A percentile compares a stretch with the other conserved stretches of the same genome.
These are phyloP conservation scores for Capronia coronata DNA, from an alignment of 2,329 filamentous ascomycete species.

Conservation along the genomic window DNA sequence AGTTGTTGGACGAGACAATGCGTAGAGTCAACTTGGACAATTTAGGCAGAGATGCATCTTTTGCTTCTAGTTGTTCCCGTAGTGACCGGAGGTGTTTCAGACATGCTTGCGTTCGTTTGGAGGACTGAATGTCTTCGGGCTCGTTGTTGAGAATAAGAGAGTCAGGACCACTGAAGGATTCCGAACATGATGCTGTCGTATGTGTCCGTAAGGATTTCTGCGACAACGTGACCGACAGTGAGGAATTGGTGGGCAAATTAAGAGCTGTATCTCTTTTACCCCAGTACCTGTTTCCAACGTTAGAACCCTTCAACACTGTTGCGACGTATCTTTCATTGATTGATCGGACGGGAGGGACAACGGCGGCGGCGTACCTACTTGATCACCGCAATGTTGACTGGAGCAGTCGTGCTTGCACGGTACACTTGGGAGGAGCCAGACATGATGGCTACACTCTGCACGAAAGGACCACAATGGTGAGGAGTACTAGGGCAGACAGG, in stretches of 20 bases:
- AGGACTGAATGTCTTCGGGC: conserved; percentile 69
- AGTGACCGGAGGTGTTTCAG: conserved; percentile 76
- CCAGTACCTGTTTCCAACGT: conserved; percentile 63
- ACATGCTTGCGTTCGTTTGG: conserved; percentile 88
- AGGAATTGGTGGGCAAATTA: conserved; percentile 97
- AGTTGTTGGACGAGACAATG: conserved; percentile 96
- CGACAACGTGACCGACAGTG: conserved; percentile 90
- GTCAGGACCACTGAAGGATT: conserved; percentile 58
- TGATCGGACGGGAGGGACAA: conserved; percentile 3
- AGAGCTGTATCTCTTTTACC: conserved; percentile 90
- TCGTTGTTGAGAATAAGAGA: conserved; percentile 78
- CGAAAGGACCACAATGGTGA: conserved; percentile 2
- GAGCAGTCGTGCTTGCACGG: conserved; percentile 90
- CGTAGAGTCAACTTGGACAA: conserved; percentile 70
- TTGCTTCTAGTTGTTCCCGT: conserved; percentile 66
- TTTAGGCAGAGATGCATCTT: conserved; percentile 69
- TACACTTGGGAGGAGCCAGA: conserved; percentile 50
- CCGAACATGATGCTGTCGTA: conserved; percentile 87
- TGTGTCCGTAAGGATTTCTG: conserved; percentile 90
- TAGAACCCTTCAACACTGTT: not conserved
- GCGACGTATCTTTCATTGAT: not conserved
- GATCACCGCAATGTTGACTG: conserved; percentile 31
- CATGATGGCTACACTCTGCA: conserved; percentile 17
- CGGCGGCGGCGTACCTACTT: conserved; percentile 29
- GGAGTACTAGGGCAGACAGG: not conserved